phyloP scores from a whole-genome alignment of 495 filamentous ascomycete genomes.

The Penicillium roqueforti region DNA sequence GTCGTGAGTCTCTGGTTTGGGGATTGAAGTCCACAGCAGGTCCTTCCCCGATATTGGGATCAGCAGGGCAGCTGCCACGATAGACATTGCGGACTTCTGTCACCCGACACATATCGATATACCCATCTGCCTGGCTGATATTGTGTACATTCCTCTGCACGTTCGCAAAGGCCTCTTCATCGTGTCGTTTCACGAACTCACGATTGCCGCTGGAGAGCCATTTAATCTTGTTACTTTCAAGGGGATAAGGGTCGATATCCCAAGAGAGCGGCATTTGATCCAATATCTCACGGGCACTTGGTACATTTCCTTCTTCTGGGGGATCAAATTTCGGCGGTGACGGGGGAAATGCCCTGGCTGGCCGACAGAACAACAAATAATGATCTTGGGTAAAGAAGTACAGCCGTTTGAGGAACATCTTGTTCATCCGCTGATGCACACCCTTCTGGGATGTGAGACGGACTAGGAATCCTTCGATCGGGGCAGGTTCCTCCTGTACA shows the following conservation, averaged over 20 bases:
- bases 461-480: constrained; percentile 69
- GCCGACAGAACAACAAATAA: constrained; percentile 62
- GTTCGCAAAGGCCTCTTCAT: constrained; percentile 61
- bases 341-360: constrained; percentile 61
- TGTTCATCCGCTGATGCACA: constrained; percentile 54
- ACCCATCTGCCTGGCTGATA: constrained; percentile 58
- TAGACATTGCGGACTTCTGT: constrained; percentile 52
- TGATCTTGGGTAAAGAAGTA: constrained; percentile 71
- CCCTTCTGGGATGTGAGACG: constrained; percentile 65
- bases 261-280: constrained; percentile 59
- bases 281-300: constrained; percentile 53
- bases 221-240: constrained; percentile 50
- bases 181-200: constrained; percentile 44
- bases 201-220: constrained; percentile 53
- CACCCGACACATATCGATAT: constrained; percentile 60
- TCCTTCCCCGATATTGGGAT: constrained; percentile 46
- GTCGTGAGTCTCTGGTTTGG: constrained; percentile 40
- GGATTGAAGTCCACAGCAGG: constrained; percentile 48
- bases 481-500: constrained; percentile 54
- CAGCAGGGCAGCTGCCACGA: constrained; percentile 46
- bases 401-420: constrained; percentile 64
- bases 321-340: constrained; percentile 55
- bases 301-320: constrained; percentile 32
- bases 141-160: constrained; percentile 57
- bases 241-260: constrained; percentile 59